Conservation (phyloP, 2,329 filamentous ascomycete genomes). For the Phialophora tarda region DNA sequence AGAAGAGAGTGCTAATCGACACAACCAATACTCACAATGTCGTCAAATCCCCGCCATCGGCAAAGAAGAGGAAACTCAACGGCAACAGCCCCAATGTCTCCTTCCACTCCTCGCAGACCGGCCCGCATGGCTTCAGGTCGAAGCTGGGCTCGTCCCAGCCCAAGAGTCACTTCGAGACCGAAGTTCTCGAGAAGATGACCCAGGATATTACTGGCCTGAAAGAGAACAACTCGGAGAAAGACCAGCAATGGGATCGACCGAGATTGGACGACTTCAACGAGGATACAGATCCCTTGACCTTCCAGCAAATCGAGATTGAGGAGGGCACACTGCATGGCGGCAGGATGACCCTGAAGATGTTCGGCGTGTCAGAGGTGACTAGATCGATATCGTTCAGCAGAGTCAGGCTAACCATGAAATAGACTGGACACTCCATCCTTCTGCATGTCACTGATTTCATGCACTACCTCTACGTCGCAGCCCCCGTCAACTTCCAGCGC, state of each 20-base stretch:
- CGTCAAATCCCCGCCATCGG: slow-evolving; percentile 56
- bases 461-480: slow-evolving; percentile 93
- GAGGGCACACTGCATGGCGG: slow-evolving; percentile 83
- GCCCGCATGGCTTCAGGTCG: slow-evolving; percentile 56
- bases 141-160: slow-evolving; percentile 74
- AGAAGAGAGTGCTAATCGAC: slow-evolving; percentile 76
- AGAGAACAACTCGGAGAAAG: slow-evolving; percentile 85
- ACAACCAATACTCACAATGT: slow-evolving; percentile 68
- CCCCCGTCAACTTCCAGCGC: slow-evolving; percentile 78
- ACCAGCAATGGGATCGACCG: slow-evolving; percentile 86
- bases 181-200: slow-evolving; percentile 93
- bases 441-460: slow-evolving; percentile 94
- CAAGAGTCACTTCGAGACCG: slow-evolving; percentile 91
- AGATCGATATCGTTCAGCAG: slow-evolving; percentile 11
- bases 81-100: slow-evolving; percentile 54
- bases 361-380: slow-evolving; percentile 81
- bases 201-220: slow-evolving; percentile 89
- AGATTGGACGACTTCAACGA: slow-evolving; percentile 66
- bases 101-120: slow-evolving; percentile 68
- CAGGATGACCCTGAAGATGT: slow-evolving; percentile 81
- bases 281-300: slow-evolving; percentile 72
- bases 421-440: slow-evolving; percentile 84
- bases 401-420: slow-evolving; percentile 13
- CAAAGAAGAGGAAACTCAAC: slow-evolving; percentile 87
- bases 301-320: slow-evolving; percentile 95